Percentiles rank a stretch among this genome's conserved stretches.
phyloP scores from a whole-genome alignment of 495 filamentous ascomycete genomes.

The Neurospora terricola region DNA sequence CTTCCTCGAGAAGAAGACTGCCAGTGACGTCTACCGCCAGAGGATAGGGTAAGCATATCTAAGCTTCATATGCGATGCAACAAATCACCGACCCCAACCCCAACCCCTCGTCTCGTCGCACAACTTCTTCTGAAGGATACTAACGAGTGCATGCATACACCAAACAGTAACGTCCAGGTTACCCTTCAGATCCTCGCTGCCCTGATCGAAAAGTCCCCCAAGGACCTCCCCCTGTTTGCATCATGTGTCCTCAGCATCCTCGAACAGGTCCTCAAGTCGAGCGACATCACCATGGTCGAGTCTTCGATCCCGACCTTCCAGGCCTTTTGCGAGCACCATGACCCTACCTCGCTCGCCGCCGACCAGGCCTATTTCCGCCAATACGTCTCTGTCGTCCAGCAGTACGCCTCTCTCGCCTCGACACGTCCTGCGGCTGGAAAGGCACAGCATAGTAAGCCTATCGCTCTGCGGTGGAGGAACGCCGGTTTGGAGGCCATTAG shows the following conservation, averaged over 20 bases:
- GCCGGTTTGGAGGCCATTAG: constrained; percentile 71
- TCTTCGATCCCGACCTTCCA: constrained; percentile 75
- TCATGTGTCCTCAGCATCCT: constrained; percentile 70
- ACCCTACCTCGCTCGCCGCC: constrained; percentile 62
- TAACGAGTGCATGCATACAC: neutral
- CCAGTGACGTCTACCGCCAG: constrained; percentile 72
- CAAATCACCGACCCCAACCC: neutral
- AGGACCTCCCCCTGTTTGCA: constrained; percentile 80
- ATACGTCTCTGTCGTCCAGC: constrained; percentile 66
- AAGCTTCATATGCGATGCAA: neutral
- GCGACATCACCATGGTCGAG: constrained; percentile 82
- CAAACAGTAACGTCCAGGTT: constrained; percentile 74
- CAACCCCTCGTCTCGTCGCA: neutral
- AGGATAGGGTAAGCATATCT: constrained; percentile 59
- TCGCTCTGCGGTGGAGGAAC: constrained; percentile 76
- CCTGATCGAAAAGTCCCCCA: constrained; percentile 82
- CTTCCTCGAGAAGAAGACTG: constrained; percentile 84
- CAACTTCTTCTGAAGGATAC: neutral
- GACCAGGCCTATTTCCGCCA: constrained; percentile 76
- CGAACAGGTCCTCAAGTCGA: constrained; percentile 62
- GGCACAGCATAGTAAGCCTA: constrained; percentile 51
- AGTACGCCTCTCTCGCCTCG: constrained; percentile 69
- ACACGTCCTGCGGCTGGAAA: constrained; percentile 39
- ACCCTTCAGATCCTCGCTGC: constrained; percentile 81
- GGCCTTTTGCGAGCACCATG: constrained; percentile 72